A percentile compares a stretch with the other conserved stretches of the same genome.
Evolutionary conservation across 495 filamentous ascomycete species (phyloP).

Genomic region (Aspergillus ostianus): DNA sequence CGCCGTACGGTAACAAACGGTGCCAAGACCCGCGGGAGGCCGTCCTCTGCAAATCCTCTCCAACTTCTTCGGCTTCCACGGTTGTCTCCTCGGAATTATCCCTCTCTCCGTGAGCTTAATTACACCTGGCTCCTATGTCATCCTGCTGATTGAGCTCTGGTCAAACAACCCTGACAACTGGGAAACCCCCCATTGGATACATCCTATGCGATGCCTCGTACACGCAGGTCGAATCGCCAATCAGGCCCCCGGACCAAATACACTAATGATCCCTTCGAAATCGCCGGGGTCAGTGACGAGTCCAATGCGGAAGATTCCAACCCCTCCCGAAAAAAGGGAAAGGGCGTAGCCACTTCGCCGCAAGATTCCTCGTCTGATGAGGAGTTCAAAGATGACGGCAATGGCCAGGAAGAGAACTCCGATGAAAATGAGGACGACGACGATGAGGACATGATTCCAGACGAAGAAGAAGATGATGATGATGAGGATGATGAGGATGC

Average conservation of each 20-base stretch:
- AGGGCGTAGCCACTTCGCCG: conserved; percentile 8
- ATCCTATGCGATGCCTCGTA: conserved; percentile 24
- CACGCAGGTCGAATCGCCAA: conserved; percentile 41
- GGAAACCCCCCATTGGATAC: background rate
- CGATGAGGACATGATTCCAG: conserved; percentile 11
- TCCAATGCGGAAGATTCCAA: conserved; percentile 19
- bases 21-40: too few relatives aligned
- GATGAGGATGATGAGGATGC: conserved; percentile 22
- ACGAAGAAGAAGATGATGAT: conserved; percentile 12
- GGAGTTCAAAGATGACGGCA: conserved; percentile 17
- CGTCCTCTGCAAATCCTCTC: too few relatives aligned
- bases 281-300: conserved; percentile 33
- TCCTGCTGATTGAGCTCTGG: background rate
- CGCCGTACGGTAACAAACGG: too few relatives aligned
- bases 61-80: too few relatives aligned
- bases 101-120: too few relatives aligned
- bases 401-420: conserved; percentile 16
- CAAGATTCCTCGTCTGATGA: conserved; percentile 27
- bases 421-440: conserved; percentile 21
- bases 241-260: conserved; percentile 33
- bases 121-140: too few relatives aligned
- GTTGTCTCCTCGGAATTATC: too few relatives aligned
- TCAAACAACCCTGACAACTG: background rate
- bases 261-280: conserved; percentile 34
- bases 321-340: conserved; percentile 18